Base-by-base conservation (phyloP, 345 rosid species). In the Mallotus nudiflorus region DNA sequence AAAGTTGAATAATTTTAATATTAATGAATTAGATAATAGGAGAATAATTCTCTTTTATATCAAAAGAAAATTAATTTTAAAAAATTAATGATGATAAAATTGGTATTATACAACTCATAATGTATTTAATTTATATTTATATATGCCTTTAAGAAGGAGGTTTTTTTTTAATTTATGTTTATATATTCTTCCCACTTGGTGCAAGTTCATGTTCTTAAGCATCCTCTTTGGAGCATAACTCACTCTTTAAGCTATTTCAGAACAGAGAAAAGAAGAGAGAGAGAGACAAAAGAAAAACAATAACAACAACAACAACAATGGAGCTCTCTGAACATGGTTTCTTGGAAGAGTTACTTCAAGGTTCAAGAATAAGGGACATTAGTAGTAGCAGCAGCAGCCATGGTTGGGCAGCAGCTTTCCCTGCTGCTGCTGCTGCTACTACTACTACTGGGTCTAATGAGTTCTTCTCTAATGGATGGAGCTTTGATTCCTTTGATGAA, bases 321-420 rank as follows among this genome's bases (percentile, higher is more conserved):
- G 98, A 92, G 86, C 87, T 90, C 13, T 73, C 81, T 27, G 88
- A 87, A 20, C 80, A 76, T 82, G 90, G 85, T 70, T 81, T 87
- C 85, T 80, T 83, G 63, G 98, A 90, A 82, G 98, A 90, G 77
- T 70, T 87, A 46, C 68, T 75, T 53, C 82, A 86, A 65, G 82
- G 76, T 81, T 86, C 90, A 68, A 81, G 86, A 74, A 42, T 42
- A 8, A 86, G 84, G 71, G 88, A 85, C 42, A 73, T 62, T 72
- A 9, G 9, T 42, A 8, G 13, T 42, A 9, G 13, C 37, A 9
- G 14, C 9, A 1, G 13, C 9, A 42, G 13, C n/a, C n/a, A n/a
- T 42, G 73, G 70, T 37, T 67, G 35, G 73, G 58, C 77, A 29
- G 73, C 70, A 25, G 72, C 67, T 73, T 80, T 77, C 60, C 31